phyloP scores from a whole-genome alignment of 1,284 basidiomycete genomes.

The Fomitopsis pinicola region DNA sequence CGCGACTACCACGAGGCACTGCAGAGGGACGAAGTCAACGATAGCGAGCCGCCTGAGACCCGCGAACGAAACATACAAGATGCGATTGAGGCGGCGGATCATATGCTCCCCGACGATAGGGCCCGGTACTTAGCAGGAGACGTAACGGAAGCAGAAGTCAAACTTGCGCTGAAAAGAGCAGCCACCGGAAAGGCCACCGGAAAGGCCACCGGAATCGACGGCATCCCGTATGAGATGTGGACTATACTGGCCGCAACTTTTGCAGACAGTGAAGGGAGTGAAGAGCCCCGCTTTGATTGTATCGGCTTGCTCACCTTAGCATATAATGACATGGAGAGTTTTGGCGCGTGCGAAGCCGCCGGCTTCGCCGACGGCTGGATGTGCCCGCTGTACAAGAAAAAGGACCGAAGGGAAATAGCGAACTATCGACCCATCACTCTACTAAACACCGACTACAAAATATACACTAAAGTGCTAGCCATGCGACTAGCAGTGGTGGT shows the following conservation, averaged over 20 bases:
- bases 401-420: slow-evolving; percentile 18
- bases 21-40: background rate
- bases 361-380: slow-evolving; percentile 29
- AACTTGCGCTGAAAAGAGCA: background rate
- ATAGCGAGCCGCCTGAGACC: background rate
- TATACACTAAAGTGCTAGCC: slow-evolving; percentile 19
- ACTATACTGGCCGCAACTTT: slow-evolving; percentile 5
- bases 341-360: slow-evolving; percentile 7
- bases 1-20: background rate
- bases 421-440: slow-evolving; percentile 32
- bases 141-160: too few species aligned
- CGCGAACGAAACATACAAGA: background rate
- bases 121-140: background rate
- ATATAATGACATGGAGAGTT: slow-evolving; percentile 12
- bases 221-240: slow-evolving; percentile 19
- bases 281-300: background rate
- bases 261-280: background rate
- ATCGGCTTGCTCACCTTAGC: background rate
- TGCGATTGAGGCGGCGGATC: background rate
- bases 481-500: slow-evolving; percentile 11
- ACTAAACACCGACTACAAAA: slow-evolving; percentile 31
- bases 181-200: too few species aligned
- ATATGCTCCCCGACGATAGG: background rate
- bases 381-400: slow-evolving; percentile 32
- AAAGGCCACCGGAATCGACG: slow-evolving; percentile 15